Evolutionary conservation across 2,329 filamentous ascomycete genomes (phyloP), one percentile per base, ranked within the genome.

Genomic region (Arachnomyces sp.): DNA sequence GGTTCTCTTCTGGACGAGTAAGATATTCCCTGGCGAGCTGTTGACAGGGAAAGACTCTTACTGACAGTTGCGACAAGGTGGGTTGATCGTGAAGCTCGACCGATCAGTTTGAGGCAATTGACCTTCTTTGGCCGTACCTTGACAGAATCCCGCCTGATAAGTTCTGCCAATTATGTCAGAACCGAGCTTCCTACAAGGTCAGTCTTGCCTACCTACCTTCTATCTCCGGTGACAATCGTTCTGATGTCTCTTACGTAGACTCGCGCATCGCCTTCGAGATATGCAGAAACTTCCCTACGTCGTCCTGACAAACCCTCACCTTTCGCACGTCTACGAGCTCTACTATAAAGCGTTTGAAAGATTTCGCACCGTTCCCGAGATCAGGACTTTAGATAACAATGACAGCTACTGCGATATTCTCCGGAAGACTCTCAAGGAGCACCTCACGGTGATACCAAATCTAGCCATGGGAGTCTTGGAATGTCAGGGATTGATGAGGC

Each of bases 271-370:
- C 28, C 81, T 98, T 47, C 86, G 93, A 44, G 90, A 98, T 61
- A 96, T 98, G 78, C 92, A 98, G 63, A 89, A 86, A 47, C 73
- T 98, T 31, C 92, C 92, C 13, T 98, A 95, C 59, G 86, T 92
- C 29, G 90, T 96, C 40, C 86, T 96, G 35, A 89, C 86, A n/a
- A 98, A 98, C 55, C 80, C 80, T 5, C 87, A 98, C 62, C 85
- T 98, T 47, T 87, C 85, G 58, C 82, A 93, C 50, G 92, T 96
- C 28, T 98, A 98, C 66, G 87, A 96, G 60, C 75, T 95, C 5
- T 98, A 98, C 70, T 94, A 95, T 66, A 81, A 82, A 50, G 90
- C 92, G n/a, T 98, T 98, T 54, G 92, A 98, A 60, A 80, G 74
- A 39, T 84, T 96, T 48, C 84, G 92, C 35, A 83, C 84, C 50